Evolutionary conservation across 352 stramenopile species (phyloP).

Genomic region (Thraustochytrium striatum): DNA sequence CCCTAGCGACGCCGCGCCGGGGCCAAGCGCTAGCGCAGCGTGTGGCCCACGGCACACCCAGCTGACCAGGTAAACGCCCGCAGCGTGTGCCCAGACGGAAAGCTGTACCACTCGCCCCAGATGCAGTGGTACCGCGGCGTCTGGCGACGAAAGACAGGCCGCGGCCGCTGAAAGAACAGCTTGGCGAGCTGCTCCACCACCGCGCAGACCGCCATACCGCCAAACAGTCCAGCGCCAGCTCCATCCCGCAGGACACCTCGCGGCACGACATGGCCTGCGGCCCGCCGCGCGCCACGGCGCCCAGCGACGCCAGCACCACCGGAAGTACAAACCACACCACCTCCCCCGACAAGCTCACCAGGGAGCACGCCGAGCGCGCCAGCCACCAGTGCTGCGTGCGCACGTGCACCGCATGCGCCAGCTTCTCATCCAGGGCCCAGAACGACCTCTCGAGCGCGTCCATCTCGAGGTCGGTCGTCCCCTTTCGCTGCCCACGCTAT

Average conservation of each 20-base stretch:
- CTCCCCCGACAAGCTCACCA: constrained; percentile 46
- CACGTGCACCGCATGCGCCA: background rate
- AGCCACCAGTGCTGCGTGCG: background rate
- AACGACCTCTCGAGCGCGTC: background rate
- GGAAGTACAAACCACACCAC: constrained; percentile 49
- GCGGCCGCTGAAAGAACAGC: constrained; percentile 31
- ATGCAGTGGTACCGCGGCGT: constrained; percentile 30
- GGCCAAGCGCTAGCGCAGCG: background rate
- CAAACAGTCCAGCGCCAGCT: constrained; percentile 51
- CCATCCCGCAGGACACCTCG: constrained; percentile 46
- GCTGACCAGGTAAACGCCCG: constrained; percentile 47
- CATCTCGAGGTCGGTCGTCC: background rate
- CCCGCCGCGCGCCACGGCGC: background rate
- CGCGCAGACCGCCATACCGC: constrained; percentile 46
- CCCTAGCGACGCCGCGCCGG: background rate
- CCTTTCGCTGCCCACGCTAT: background rate
- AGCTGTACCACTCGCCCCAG: constrained; percentile 47
- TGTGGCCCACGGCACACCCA: constrained; percentile 40
- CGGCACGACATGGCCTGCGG: background rate
- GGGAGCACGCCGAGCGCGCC: background rate
- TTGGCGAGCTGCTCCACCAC: constrained; percentile 48
- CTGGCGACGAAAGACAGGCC: constrained; percentile 35
- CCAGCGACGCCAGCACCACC: constrained; percentile 23
- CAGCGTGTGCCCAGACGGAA: constrained; percentile 52
- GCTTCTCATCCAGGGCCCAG: constrained; percentile 33